Conservation (phyloP, 2,329 filamentous ascomycete species). For the Rasamsonia emersonii region DNA sequence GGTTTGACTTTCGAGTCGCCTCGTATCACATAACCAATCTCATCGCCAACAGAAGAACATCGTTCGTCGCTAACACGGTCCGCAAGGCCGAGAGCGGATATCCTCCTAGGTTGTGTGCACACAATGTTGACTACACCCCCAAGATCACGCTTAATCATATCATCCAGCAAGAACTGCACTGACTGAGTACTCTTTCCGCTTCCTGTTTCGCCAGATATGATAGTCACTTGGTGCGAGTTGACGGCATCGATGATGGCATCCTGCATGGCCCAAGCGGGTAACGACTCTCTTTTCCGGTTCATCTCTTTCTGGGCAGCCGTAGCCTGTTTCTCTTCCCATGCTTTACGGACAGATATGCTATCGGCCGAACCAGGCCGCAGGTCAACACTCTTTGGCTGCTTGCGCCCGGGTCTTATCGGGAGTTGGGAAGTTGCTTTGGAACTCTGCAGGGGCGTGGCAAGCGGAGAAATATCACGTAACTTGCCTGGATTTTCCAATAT, state of each 20-base stretch:
- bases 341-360: conserved; percentile 50
- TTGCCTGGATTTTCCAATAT: conserved; percentile 79
- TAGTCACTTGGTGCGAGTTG: conserved; percentile 72
- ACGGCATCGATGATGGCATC: conserved; percentile 71
- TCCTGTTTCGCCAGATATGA: conserved; percentile 94
- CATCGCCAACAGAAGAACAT: conserved; percentile 69
- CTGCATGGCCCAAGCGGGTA: conserved; percentile 82
- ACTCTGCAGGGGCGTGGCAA: conserved; percentile 46
- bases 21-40: conserved; percentile 85
- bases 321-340: conserved; percentile 63
- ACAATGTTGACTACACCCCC: conserved; percentile 80
- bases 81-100: conserved; percentile 86
- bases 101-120: conserved; percentile 89
- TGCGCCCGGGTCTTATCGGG: conserved; percentile 21
- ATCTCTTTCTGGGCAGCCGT: conserved; percentile 63
- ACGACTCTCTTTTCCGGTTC: conserved; percentile 59
- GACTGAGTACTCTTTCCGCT: conserved; percentile 96
- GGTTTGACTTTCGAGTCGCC: conserved; percentile 71
- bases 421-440: conserved; percentile 13
- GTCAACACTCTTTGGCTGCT: conserved; percentile 50
- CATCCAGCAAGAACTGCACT: conserved; percentile 90
- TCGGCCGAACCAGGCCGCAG: conserved; percentile 52
- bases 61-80: conserved; percentile 92
- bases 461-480: conserved; percentile 74
- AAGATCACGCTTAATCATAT: conserved; percentile 67